phyloP scores from a whole-genome alignment of 2,329 filamentous ascomycete species.

The Venturia nashicola region DNA sequence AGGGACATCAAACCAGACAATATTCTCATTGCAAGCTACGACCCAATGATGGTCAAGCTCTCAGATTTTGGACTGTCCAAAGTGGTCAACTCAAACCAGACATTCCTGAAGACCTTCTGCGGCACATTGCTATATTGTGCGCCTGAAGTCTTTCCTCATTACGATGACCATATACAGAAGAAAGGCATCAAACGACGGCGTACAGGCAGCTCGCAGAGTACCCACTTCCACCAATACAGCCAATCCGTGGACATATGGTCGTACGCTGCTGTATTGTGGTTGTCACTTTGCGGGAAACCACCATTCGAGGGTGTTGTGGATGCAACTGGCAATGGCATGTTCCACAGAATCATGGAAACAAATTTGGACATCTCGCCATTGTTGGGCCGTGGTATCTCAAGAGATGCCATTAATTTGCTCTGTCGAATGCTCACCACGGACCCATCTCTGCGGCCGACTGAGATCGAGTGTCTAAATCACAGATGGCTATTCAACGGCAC shows the following conservation, averaged over 20 bases:
- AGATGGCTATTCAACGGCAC: conserved; percentile 54
- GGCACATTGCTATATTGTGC: conserved; percentile 93
- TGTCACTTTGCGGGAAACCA: conserved; percentile 63
- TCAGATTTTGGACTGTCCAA: conserved; percentile 97
- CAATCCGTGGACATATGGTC: conserved; percentile 97
- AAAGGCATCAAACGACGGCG: conserved; percentile 52
- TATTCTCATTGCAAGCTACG: conserved; percentile 64
- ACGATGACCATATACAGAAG: conserved; percentile 48
- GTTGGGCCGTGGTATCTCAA: conserved; percentile 45
- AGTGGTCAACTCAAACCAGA: conserved; percentile 78
- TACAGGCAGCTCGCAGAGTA: conserved; percentile 24
- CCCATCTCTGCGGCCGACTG: conserved; percentile 63
- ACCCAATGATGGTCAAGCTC: conserved; percentile 74
- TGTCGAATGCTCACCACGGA: conserved; percentile 69
- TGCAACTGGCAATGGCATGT: conserved; percentile 64
- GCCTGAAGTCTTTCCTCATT: conserved; percentile 82
- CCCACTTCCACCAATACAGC: conserved; percentile 54
- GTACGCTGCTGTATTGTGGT: conserved; percentile 83
- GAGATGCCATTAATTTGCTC: conserved; percentile 61
- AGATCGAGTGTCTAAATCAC: conserved; percentile 56
- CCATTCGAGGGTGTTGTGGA: conserved; percentile 72
- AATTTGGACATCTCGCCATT: conserved; percentile 57
- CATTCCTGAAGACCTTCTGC: conserved; percentile 91
- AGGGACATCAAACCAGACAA: conserved; percentile 99
- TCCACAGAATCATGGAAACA: conserved; percentile 75